Percentiles rank a stretch among this genome's conserved stretches.
Evolutionary conservation across 2,329 filamentous ascomycete genomes (phyloP).

Genomic region (Neonectria faginata): DNA sequence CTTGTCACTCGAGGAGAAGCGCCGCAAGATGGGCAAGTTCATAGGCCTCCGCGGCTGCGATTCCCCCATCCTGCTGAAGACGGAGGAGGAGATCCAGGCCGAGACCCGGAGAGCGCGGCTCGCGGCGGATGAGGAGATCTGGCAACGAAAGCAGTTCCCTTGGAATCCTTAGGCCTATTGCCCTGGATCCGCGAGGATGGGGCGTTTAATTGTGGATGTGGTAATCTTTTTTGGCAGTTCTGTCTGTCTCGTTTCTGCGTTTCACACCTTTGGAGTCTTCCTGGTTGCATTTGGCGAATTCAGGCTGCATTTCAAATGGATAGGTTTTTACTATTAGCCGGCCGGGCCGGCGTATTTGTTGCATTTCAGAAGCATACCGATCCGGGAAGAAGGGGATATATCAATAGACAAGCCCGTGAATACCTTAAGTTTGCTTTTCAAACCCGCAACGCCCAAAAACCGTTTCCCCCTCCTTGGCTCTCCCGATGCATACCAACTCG

Average conservation of each 20-base stretch:
- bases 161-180: slow-evolving; percentile 32
- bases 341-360: slow-evolving; percentile 38
- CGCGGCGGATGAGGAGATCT: slow-evolving; percentile 59
- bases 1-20: slow-evolving; percentile 73
- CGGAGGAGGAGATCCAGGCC: slow-evolving; percentile 62
- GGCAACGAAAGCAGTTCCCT: slow-evolving; percentile 59
- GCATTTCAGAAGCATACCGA: slow-evolving; percentile 33
- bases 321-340: slow-evolving; percentile 11
- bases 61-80: slow-evolving; percentile 52
- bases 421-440: slow-evolving; percentile 25
- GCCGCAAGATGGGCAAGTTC: slow-evolving; percentile 77
- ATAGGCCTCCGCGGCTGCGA: slow-evolving; percentile 75
- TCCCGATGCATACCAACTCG: slow-evolving; percentile 15
- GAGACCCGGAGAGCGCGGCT: slow-evolving; percentile 55
- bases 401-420: slow-evolving; percentile 26
- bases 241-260: slow-evolving; percentile 4
- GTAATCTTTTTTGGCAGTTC: not conserved
- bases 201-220: slow-evolving; percentile 10
- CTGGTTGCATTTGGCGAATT: slow-evolving; percentile 22
- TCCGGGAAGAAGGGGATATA: slow-evolving; percentile 13
- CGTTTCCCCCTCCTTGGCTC: slow-evolving; percentile 8
- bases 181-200: slow-evolving; percentile 1
- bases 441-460: slow-evolving; percentile 28
- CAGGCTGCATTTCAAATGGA: slow-evolving; percentile 29
- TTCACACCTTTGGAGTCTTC: slow-evolving; percentile 24